Evolutionary conservation across 208 protist genomes (phyloP).

Genomic region (Crithidia thermophila): DNA sequence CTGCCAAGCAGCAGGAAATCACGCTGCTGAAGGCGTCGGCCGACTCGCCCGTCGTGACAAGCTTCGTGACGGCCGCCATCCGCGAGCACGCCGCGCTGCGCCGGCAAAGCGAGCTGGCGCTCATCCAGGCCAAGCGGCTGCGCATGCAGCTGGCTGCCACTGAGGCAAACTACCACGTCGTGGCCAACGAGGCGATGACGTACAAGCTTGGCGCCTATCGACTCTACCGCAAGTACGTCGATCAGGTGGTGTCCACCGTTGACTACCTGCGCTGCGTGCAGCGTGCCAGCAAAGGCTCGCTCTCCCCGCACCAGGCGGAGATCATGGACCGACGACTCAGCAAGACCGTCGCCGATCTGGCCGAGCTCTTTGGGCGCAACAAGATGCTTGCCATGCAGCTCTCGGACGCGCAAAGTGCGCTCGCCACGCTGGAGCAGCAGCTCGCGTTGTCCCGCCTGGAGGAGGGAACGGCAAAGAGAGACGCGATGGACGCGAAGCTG

Average conservation of each 20-base stretch:
- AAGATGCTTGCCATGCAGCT: conserved; percentile 54
- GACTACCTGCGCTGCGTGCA: conserved; percentile 82
- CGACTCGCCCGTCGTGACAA: conserved; percentile 62
- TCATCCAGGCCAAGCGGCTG: conserved; percentile 70
- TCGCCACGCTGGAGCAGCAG: conserved; percentile 67
- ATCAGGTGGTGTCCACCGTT: conserved; percentile 68
- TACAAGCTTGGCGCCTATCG: conserved; percentile 88
- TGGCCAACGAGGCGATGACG: conserved; percentile 81
- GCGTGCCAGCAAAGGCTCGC: conserved; percentile 50
- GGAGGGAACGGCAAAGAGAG: conserved; percentile 28
- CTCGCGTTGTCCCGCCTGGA: conserved; percentile 45
- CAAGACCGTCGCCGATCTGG: conserved; percentile 46
- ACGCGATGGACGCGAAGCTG: conserved; percentile 51
- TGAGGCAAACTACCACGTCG: conserved; percentile 88
- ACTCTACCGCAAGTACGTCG: conserved; percentile 83
- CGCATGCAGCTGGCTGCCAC: conserved; percentile 79
- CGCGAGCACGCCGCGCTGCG: conserved; percentile 79
- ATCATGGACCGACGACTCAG: conserved; percentile 73
- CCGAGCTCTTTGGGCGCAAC: conserved; percentile 35
- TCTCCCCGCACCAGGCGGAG: conserved; percentile 71
- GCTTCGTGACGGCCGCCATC: conserved; percentile 85
- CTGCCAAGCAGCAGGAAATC: conserved; percentile 68
- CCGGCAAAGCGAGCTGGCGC: conserved; percentile 77
- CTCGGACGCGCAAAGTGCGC: conserved; percentile 55
- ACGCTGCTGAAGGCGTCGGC: conserved; percentile 74